Base-by-base conservation (phyloP, 1,284 basidiomycete genomes). In the Cutaneotrichosporon cutaneum region DNA sequence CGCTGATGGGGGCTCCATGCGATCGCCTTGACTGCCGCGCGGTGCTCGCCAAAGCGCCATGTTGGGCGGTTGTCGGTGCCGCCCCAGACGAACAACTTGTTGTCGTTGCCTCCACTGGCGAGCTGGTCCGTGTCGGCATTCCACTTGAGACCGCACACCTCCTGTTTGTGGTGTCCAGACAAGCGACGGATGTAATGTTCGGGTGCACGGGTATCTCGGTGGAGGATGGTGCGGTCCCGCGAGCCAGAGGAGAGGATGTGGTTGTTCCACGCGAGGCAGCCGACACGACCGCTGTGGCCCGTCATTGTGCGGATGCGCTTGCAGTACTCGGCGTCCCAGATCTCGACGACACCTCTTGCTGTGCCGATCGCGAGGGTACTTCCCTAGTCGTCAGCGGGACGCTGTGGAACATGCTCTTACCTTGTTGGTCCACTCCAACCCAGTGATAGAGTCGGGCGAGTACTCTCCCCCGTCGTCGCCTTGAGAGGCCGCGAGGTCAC, bases 81-180 rank as follows among this genome's bases (percentile, higher is more conserved):
- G 81, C 96, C 93, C 93, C 95, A 99, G 59, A 99, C 92, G 70
- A 92, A 93, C 10, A 99, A 89, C 81, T 96, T 95, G 81, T 99
- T 99, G 81, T 99, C 96, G 78, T 99, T 99, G 0, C 95, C 95
- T 1, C 96, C 95, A 65, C 90, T 93, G 4, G 95, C 95, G 2
- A 99, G 85, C 68, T 87, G 88, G 56, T 89, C 88, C 7, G 83
- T 82, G 56, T 83, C 80, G 33, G 83, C 82, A 70, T 90, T 94
- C 95, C 94, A 99, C 64, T 92, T 89, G 51, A 99, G 82, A 1
- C 96, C 95, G 74, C 96, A 99, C 3, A 99, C 93, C 77, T 99
- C 95, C 75, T 99, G 96, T 54, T 89, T 85, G 78, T 98, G 94
- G 61, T 78, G 77, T 0, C 89, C 92, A 0, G 87, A 82, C 60